These are phyloP conservation scores for Lagenidium sp. DNA, from an alignment of 352 stramenopile species.

Conservation along the genomic window DNA sequence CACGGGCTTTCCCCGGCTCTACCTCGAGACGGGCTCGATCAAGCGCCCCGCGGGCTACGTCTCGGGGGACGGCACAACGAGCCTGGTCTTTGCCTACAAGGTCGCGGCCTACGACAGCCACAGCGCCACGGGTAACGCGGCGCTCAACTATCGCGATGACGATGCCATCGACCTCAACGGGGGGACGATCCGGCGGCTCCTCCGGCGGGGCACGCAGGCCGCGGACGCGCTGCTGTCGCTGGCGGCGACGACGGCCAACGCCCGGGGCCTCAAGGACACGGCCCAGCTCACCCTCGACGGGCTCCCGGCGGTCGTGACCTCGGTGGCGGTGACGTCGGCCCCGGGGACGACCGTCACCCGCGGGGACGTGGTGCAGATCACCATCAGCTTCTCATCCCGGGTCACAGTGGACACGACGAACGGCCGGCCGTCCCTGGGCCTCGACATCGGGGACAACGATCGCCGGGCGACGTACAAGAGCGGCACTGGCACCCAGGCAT, in stretches of 20 bases:
- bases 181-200: conserved; percentile 39
- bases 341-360: conserved; percentile 31
- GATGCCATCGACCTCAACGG: conserved; percentile 57
- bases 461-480: conserved; percentile 51
- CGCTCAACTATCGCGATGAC: conserved; percentile 61
- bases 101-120: conserved; percentile 54
- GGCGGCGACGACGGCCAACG: conserved; percentile 15
- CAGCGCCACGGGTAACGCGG: conserved; percentile 21
- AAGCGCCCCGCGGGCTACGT: conserved; percentile 60
- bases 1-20: conserved; percentile 49
- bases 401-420: conserved; percentile 44
- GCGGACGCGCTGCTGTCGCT: conserved; percentile 30
- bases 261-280: conserved; percentile 37
- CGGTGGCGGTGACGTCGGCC: conserved; percentile 24
- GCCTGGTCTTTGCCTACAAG: conserved; percentile 65
- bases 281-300: conserved; percentile 46
- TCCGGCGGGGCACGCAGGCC: conserved; percentile 13
- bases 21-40: conserved; percentile 60
- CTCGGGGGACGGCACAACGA: conserved; percentile 46
- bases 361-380: conserved; percentile 34
- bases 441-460: conserved; percentile 53
- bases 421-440: conserved; percentile 41
- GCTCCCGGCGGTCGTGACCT: conserved; percentile 28
- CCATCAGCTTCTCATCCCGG: conserved; percentile 50
- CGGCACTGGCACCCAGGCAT: conserved; percentile 30